These are phyloP conservation scores for Starmerella vitae DNA, from an alignment of 805 yeast genomes.

Conservation along the genomic window DNA sequence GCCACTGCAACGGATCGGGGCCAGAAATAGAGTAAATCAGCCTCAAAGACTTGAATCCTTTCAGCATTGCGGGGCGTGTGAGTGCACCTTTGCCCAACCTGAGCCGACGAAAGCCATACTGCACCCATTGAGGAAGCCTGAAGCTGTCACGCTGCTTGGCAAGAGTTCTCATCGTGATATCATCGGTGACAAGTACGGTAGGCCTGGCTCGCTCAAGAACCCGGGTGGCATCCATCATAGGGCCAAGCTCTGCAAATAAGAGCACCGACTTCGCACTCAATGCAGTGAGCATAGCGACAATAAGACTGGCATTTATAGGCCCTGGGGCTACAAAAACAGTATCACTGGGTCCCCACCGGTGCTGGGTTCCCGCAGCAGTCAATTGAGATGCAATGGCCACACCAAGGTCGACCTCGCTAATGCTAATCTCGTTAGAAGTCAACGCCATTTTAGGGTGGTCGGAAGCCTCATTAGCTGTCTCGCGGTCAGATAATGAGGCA, in stretches of 20 bases:
- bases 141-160: slow-evolving; percentile 20
- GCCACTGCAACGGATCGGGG: slow-evolving; percentile 18
- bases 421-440: neutral
- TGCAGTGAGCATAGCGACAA: slow-evolving; percentile 25
- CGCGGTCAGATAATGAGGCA: too few species aligned
- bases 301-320: slow-evolving; percentile 19
- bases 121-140: slow-evolving; percentile 11
- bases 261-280: slow-evolving; percentile 21
- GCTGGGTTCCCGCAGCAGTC: slow-evolving; percentile 24
- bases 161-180: slow-evolving; percentile 23
- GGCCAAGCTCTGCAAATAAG: slow-evolving; percentile 16
- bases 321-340: slow-evolving; percentile 25
- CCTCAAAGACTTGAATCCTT: slow-evolving; percentile 22
- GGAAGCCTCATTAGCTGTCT: neutral
- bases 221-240: slow-evolving; percentile 18
- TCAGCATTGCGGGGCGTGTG: slow-evolving; percentile 18
- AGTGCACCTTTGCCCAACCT: slow-evolving; percentile 23
- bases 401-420: slow-evolving; percentile 23
- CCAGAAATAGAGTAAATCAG: slow-evolving; percentile 23
- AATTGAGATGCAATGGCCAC: slow-evolving; percentile 29
- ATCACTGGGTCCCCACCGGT: slow-evolving; percentile 24
- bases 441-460: neutral
- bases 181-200: slow-evolving; percentile 25
- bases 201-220: slow-evolving; percentile 21
- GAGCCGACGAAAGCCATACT: slow-evolving; percentile 11